phyloP scores from a whole-genome alignment of 345 rosid genomes.

The Anastatica hierochuntica region DNA sequence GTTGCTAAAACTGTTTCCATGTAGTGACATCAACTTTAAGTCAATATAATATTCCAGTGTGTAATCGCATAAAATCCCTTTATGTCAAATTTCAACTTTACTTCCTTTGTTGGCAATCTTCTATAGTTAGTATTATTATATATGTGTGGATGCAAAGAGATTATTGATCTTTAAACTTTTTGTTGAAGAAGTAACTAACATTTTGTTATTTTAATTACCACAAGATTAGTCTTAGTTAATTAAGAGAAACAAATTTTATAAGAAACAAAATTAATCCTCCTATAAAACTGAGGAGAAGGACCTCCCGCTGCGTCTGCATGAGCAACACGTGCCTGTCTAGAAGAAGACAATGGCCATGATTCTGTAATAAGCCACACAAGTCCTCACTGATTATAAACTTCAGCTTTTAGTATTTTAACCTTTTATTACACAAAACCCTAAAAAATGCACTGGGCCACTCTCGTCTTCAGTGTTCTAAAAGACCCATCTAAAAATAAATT shows the following conservation, averaged over 20 bases:
- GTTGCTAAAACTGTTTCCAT: no score
- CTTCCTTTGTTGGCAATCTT: neutral
- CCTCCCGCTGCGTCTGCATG: no score
- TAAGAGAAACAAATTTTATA: neutral
- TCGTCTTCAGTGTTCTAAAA: constrained; percentile 22
- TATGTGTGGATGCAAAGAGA: no score
- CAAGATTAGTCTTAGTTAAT: neutral
- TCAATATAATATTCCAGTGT: no score
- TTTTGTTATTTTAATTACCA: neutral
- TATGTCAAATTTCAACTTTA: neutral
- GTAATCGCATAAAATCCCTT: no score
- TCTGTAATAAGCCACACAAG: constrained; percentile 26
- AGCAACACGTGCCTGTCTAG: constrained; percentile 15
- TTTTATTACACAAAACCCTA: constrained; percentile 46
- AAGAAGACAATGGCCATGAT: constrained; percentile 26
- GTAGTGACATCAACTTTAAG: no score
- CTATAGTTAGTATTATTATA: no score
- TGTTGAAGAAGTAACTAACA: no score
- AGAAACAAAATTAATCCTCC: neutral
- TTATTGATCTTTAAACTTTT: no score
- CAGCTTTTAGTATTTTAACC: constrained; percentile 45
- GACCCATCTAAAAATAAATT: neutral
- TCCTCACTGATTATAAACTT: constrained; percentile 25
- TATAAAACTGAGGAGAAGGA: no score
- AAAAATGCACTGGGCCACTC: constrained; percentile 36